Percentiles rank a stretch among this genome's conserved stretches.
These are phyloP conservation scores for Dioszegia hungarica DNA, from an alignment of 768 basidiomycete species.

Conservation along the genomic window DNA sequence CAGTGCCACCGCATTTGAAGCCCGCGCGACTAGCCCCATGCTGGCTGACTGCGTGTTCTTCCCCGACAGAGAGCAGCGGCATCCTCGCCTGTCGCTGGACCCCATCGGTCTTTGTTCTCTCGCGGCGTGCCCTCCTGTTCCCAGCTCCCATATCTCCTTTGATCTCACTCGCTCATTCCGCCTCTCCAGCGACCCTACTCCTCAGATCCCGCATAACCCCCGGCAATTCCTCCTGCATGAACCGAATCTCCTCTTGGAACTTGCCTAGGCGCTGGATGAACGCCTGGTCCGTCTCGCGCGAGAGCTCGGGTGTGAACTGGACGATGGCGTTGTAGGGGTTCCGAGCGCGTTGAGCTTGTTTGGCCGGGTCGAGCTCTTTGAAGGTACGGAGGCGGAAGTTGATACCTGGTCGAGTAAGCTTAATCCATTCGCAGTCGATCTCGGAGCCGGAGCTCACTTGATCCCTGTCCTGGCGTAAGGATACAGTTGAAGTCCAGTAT, in stretches of 20 bases:
- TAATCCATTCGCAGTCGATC: neutral
- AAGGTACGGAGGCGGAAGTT: conserved; percentile 43
- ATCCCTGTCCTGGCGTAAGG: conserved; percentile 17
- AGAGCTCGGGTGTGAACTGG: conserved; percentile 39
- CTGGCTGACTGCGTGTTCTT: too few relatives aligned
- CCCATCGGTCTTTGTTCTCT: neutral
- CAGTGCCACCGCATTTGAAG: too few relatives aligned
- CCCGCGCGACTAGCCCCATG: too few relatives aligned
- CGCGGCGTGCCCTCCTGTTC: too few relatives aligned
- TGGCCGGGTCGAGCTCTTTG: conserved; percentile 25
- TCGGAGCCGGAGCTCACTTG: neutral
- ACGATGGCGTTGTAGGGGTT: conserved; percentile 28
- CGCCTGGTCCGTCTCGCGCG: conserved; percentile 33
- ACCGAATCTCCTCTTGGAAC: conserved; percentile 29
- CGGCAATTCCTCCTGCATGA: conserved; percentile 28
- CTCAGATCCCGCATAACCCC: conserved; percentile 26
- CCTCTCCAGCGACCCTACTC: neutral
- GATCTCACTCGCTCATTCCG: neutral
- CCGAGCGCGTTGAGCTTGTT: conserved; percentile 8
- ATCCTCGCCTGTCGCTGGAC: too few relatives aligned
- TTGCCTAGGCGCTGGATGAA: conserved; percentile 31
- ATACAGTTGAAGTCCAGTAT: conserved; percentile 65
- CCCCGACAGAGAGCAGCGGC: too few relatives aligned
- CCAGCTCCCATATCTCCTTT: neutral
- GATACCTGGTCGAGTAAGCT: conserved; percentile 21